Evolutionary conservation across 2,329 filamentous ascomycete genomes (phyloP).

Genomic region (Penicillium sp.): DNA sequence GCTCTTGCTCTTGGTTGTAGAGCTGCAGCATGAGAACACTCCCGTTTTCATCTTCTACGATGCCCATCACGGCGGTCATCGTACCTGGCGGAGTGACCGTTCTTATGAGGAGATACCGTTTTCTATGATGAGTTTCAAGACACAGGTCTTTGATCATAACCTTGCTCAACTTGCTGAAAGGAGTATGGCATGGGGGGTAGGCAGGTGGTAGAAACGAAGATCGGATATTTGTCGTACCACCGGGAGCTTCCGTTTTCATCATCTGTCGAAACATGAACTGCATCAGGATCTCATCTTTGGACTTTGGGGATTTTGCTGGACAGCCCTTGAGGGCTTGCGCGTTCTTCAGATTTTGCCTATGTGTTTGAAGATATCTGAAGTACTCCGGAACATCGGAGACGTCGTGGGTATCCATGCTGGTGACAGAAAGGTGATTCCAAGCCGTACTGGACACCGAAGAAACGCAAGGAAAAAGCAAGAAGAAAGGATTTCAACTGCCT

Average conservation of each 20-base stretch:
- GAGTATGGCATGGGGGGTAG: constrained; percentile 20
- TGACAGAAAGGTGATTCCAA: not conserved
- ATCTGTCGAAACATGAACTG: constrained; percentile 12
- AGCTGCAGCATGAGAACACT: constrained; percentile 42
- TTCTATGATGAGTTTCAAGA: constrained; percentile 45
- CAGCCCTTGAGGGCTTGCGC: constrained; percentile 17
- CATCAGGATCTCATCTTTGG: constrained; percentile 18
- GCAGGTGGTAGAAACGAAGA: constrained; percentile 21
- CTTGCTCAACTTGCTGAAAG: constrained; percentile 23
- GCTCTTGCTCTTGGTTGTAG: constrained; percentile 43
- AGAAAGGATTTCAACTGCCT: not conserved
- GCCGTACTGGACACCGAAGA: not conserved
- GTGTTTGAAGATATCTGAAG: constrained; percentile 5
- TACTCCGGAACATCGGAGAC: constrained; percentile 14
- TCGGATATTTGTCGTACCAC: not conserved
- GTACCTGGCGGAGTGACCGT: constrained; percentile 30
- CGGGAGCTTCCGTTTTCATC: not conserved
- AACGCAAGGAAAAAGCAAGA: not conserved
- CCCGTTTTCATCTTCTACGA: constrained; percentile 45
- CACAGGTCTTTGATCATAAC: constrained; percentile 34
- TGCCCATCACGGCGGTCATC: constrained; percentile 35
- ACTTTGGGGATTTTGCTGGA: constrained; percentile 8
- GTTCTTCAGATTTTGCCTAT: constrained; percentile 15
- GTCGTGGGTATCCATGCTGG: constrained; percentile 20
- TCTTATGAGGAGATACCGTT: constrained; percentile 36